A percentile compares a stretch with the other conserved stretches of the same genome.
Evolutionary conservation across 192 early-diverging fungal genomes (phyloP).

Genomic region (Coemansia sp.): DNA sequence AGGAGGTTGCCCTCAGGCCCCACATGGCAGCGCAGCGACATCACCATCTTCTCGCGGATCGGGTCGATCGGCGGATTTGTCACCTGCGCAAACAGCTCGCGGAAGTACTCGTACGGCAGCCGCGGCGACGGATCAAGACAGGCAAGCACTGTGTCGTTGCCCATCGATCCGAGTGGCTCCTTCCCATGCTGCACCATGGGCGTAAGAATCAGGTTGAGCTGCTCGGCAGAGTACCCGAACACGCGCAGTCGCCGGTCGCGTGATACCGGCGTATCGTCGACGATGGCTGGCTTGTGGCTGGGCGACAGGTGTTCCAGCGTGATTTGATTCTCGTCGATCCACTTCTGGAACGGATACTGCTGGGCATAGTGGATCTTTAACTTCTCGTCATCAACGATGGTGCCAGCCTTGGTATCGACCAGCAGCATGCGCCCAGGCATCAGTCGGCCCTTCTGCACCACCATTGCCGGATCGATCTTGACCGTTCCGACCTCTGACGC

Average conservation of each 20-base stretch:
- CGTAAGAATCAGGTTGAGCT: slow-evolving; percentile 81
- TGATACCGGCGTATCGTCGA: slow-evolving; percentile 68
- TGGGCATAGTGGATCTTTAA: slow-evolving; percentile 76
- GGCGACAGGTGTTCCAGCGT: slow-evolving; percentile 62
- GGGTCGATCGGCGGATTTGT: slow-evolving; percentile 99
- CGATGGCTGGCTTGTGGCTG: slow-evolving; percentile 29
- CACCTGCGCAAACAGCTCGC: slow-evolving; percentile 97
- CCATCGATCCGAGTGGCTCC: slow-evolving; percentile 98
- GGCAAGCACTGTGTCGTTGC: slow-evolving; percentile 93
- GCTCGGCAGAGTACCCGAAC: slow-evolving; percentile 93
- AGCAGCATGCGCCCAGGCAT: slow-evolving; percentile 97
- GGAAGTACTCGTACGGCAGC: slow-evolving; percentile 95
- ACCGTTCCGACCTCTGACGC: slow-evolving; percentile 96
- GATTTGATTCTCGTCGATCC: slow-evolving; percentile 85
- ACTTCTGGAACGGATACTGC: slow-evolving; percentile 74
- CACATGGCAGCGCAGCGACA: slow-evolving; percentile 93
- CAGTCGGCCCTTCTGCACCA: slow-evolving; percentile 89
- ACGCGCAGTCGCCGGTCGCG: slow-evolving; percentile 77
- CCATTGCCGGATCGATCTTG: slow-evolving; percentile 71
- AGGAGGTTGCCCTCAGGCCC: slow-evolving; percentile 95
- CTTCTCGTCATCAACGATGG: slow-evolving; percentile 87
- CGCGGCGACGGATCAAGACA: slow-evolving; percentile 87
- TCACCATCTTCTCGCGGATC: slow-evolving; percentile 97
- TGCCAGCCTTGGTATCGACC: slow-evolving; percentile 89
- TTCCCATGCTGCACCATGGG: slow-evolving; percentile 93